Evolutionary conservation across 495 filamentous ascomycete species (phyloP).

Genomic region (Talaromyces liani): DNA sequence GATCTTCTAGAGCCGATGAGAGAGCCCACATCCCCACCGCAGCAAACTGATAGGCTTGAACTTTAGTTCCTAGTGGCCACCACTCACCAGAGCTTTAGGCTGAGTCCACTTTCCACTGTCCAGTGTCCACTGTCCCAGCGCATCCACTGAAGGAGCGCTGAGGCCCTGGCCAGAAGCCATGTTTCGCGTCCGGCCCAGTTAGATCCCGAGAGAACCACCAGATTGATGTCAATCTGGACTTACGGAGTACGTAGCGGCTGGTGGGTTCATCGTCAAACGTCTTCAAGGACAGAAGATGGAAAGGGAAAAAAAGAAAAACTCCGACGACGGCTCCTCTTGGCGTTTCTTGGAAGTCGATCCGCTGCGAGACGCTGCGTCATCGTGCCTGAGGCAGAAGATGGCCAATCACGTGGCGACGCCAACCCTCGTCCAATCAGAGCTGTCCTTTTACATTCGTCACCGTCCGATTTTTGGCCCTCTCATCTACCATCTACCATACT

Average conservation of each 20-base stretch:
- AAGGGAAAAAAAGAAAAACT: background rate
- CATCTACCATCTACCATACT: too few species aligned
- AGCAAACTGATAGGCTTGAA: background rate
- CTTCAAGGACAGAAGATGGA: too few species aligned
- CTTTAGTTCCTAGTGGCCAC: background rate
- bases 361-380: background rate
- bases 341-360: background rate
- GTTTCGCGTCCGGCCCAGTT: background rate
- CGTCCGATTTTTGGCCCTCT: too few species aligned
- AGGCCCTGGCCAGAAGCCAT: background rate
- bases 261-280: too few species aligned
- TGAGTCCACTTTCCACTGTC: background rate
- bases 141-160: too few species aligned
- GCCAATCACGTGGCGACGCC: background rate
- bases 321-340: background rate
- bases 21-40: background rate
- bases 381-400: background rate
- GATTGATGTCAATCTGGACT: background rate
- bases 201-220: background rate
- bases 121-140: background rate
- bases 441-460: too few species aligned
- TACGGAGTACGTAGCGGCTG: too few species aligned
- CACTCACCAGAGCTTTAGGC: background rate
- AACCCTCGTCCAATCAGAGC: too few species aligned
- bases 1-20: background rate